Conservation (phyloP, 78 protist genomes). For the Isochrysis galbana region DNA sequence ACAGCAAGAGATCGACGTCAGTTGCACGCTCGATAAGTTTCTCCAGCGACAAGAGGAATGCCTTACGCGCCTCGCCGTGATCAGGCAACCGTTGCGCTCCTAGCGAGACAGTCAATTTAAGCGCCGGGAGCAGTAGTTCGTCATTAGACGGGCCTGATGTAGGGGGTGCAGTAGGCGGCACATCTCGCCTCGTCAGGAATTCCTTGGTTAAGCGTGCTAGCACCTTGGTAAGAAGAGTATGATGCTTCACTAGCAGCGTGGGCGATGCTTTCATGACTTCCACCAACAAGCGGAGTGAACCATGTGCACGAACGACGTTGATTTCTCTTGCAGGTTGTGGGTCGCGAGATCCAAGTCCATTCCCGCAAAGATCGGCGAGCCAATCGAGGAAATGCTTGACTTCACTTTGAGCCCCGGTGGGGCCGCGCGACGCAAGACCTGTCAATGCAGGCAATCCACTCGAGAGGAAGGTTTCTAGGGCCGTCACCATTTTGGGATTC, state of each 20-base stretch:
- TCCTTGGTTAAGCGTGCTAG: constrained; percentile 12
- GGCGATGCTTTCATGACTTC: neutral
- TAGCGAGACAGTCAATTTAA: neutral
- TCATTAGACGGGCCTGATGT: neutral
- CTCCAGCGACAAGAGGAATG: constrained; percentile 27
- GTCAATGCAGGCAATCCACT: too few species aligned
- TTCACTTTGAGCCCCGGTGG: neutral
- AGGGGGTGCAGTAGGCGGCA: neutral
- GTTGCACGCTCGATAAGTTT: constrained; percentile 38
- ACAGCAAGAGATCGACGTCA: constrained; percentile 50
- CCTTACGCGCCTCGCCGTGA: constrained; percentile 53
- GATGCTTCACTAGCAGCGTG: neutral
- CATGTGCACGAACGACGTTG: neutral
- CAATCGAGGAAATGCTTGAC: neutral
- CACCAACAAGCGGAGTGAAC: neutral
- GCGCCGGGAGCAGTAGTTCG: neutral
- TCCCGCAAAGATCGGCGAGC: neutral
- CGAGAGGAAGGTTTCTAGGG: neutral
- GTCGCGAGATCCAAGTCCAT: neutral
- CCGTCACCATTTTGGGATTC: neutral
- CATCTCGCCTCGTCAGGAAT: neutral
- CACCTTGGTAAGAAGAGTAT: neutral
- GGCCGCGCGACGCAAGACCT: too few species aligned
- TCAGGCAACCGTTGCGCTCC: neutral
- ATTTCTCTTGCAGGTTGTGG: neutral